Evolutionary conservation across 768 basidiomycete species (phyloP).

Genomic region (Lactarius sp.): DNA sequence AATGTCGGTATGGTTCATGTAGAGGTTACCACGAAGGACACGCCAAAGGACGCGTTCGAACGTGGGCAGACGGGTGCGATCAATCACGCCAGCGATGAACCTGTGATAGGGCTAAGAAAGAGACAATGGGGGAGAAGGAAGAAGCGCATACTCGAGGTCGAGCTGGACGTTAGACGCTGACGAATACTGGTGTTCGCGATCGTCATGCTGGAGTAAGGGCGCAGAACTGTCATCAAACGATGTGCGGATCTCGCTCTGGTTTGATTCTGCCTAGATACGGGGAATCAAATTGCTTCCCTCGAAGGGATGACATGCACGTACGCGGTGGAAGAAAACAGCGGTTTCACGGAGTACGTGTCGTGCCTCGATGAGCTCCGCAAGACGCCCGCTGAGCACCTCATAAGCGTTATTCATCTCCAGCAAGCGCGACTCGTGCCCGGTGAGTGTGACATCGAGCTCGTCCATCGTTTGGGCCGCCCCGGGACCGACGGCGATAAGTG

Average conservation of each 20-base stretch:
- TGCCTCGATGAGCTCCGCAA: conserved; percentile 86
- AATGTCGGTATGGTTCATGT: conserved; percentile 99
- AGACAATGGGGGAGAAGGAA: not conserved
- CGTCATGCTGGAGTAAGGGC: conserved; percentile 88
- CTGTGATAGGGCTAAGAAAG: conserved; percentile 36
- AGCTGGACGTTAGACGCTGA: conserved; percentile 52
- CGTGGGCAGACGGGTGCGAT: conserved; percentile 83
- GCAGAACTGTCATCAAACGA: conserved; percentile 92
- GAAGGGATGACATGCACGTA: conserved; percentile 30
- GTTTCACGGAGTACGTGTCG: conserved; percentile 93
- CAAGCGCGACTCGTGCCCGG: conserved; percentile 81
- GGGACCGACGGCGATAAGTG: conserved; percentile 85
- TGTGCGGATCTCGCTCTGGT: conserved; percentile 71
- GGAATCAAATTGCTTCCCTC: not conserved
- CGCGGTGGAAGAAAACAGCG: conserved; percentile 91
- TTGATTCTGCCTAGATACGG: conserved; percentile 62
- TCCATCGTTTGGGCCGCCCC: conserved; percentile 91
- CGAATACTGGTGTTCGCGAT: conserved; percentile 60
- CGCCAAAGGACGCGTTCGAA: conserved; percentile 99
- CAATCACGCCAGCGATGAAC: conserved; percentile 95
- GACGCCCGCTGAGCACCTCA: conserved; percentile 79
- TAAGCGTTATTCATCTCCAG: conserved; percentile 91
- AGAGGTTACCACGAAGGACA: conserved; percentile 93
- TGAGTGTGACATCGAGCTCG: conserved; percentile 82
- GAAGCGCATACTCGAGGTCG: conserved; percentile 73